Conservation (phyloP, 2,329 filamentous ascomycete species). For the Verticillium nubilum region DNA sequence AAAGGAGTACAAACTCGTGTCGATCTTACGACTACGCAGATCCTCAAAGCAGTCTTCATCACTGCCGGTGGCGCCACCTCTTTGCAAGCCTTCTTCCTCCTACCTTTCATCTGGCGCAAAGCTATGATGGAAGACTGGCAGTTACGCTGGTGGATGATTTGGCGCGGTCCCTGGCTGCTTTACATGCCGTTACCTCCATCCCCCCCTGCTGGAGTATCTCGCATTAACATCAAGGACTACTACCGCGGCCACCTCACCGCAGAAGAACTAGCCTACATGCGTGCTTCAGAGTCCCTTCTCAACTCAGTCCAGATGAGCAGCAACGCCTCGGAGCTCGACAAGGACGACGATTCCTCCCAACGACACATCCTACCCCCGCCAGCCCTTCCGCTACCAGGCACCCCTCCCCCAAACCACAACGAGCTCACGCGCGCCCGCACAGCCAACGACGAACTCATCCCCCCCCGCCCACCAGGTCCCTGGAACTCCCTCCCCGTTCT, state of each 20-base stretch:
- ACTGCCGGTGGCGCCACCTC: conserved; percentile 34
- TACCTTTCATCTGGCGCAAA: conserved; percentile 46
- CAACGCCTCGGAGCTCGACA: conserved; percentile 18
- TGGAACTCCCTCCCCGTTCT: conserved; percentile 36
- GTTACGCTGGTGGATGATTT: conserved; percentile 40
- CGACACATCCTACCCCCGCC: conserved; percentile 24
- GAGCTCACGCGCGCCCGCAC: conserved; percentile 2
- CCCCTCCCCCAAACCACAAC: conserved; percentile 4
- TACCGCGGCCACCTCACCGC: conserved; percentile 42
- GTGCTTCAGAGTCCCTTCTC: conserved; percentile 26
- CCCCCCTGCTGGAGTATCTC: conserved; percentile 30
- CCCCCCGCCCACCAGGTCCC: conserved; percentile 25
- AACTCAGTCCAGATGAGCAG: conserved; percentile 21
- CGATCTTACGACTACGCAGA: conserved; percentile 15
- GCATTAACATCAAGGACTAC: conserved; percentile 40
- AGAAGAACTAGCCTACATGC: conserved; percentile 35
- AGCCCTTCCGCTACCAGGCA: conserved; percentile 13
- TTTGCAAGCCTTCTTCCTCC: conserved; percentile 40
- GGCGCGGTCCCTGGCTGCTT: conserved; percentile 41
- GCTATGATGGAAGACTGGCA: conserved; percentile 47
- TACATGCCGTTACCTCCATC: conserved; percentile 28
- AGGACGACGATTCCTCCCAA: conserved; percentile 19
- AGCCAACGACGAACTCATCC: conserved; percentile 16
- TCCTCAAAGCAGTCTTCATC: conserved; percentile 33
- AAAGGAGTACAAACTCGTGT: conserved; percentile 23